A percentile compares a stretch with the other conserved stretches of the same genome.
Conservation (phyloP, 202 grass and related monocot species). For the Panicum virgatum region DNA sequence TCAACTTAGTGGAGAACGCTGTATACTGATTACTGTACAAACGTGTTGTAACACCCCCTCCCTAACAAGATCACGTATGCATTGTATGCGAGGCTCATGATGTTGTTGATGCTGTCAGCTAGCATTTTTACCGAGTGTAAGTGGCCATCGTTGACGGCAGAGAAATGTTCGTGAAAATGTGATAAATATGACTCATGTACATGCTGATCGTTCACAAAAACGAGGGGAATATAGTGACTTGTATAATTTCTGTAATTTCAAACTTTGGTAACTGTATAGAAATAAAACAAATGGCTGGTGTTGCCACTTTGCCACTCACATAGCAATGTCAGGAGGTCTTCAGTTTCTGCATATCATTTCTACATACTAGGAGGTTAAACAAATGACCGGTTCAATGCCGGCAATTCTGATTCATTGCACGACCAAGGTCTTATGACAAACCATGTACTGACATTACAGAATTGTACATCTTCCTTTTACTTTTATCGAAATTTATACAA, state of each 20-base stretch:
- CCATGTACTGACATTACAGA: neutral
- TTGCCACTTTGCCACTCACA: neutral
- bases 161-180: neutral
- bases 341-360: neutral
- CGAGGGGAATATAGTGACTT: constrained; percentile 8
- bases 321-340: neutral
- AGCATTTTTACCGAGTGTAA: neutral
- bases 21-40: constrained; percentile 35
- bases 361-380: neutral
- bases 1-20: constrained; percentile 53
- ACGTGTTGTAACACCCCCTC: constrained; percentile 13
- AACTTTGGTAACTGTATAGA: constrained; percentile 9
- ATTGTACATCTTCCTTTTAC: neutral
- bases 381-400: neutral
- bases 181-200: constrained; percentile 10
- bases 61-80: neutral
- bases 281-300: neutral
- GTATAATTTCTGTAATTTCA: neutral
- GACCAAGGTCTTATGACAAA: too few relatives aligned
- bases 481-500: neutral
- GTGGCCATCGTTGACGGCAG: neutral
- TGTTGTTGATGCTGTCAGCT: constrained; percentile 16
- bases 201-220: neutral
- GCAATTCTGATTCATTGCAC: too few relatives aligned
- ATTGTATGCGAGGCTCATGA: neutral